Percentiles rank a stretch among this genome's conserved stretches.
phyloP scores from a whole-genome alignment of 1,139 yeast species.

The Komagataea norvegica region DNA sequence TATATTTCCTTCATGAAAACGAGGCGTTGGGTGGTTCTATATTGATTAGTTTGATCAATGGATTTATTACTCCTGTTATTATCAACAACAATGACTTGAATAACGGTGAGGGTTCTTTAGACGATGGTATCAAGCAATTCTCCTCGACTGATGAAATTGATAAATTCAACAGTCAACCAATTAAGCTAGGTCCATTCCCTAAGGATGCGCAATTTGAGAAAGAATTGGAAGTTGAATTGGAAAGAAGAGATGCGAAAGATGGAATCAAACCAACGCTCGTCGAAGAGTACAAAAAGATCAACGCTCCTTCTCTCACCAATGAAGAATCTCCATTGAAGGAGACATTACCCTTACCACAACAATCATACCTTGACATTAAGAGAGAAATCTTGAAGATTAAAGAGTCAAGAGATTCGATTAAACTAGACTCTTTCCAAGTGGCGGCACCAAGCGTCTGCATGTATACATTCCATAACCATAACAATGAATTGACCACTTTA shows the following conservation, averaged over 20 bases:
- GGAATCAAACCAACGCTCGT: conserved; percentile 37
- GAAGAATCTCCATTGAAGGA: conserved; percentile 62
- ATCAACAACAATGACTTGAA: conserved; percentile 34
- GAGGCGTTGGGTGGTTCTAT: conserved; percentile 92
- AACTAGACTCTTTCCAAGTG: conserved; percentile 63
- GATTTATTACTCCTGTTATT: conserved; percentile 66
- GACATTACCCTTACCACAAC: conserved; percentile 77
- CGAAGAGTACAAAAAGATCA: conserved; percentile 43
- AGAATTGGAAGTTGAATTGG: conserved; percentile 81
- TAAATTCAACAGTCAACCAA: conserved; percentile 64
- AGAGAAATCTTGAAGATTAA: conserved; percentile 72
- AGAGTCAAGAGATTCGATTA: conserved; percentile 74
- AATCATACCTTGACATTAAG: conserved; percentile 73
- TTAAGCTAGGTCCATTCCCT: conserved; percentile 79
- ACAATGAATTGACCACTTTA: conserved; percentile 77
- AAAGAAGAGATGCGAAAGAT: conserved; percentile 62
- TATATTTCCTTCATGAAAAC: conserved; percentile 86
- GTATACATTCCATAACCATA: conserved; percentile 97
- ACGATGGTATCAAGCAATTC: conserved; percentile 45
- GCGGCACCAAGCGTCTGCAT: conserved; percentile 92
- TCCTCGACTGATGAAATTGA: conserved; percentile 43
- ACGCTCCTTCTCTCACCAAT: conserved; percentile 18
- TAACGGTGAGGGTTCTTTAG: conserved; percentile 63
- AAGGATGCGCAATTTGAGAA: conserved; percentile 78
- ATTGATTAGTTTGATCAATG: conserved; percentile 79